Evolutionary conservation across 345 rosid genomes (phyloP).

Genomic region (Euphorbia peplus): DNA sequence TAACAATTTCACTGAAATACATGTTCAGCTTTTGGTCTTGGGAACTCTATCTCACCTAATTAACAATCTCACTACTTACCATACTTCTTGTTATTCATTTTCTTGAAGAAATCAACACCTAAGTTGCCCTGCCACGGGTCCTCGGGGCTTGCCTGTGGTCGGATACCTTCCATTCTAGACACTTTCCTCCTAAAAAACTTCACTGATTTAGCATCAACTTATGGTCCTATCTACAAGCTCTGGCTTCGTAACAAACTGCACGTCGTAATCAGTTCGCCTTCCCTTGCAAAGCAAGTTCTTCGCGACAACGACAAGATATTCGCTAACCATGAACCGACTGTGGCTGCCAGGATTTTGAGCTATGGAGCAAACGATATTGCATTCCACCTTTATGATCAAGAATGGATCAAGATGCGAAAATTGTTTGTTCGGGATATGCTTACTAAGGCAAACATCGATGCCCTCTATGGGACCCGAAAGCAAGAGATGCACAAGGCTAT

Average conservation of each 20-base stretch:
- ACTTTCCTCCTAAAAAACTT: not conserved
- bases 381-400: constrained; percentile 20
- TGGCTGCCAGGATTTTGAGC: constrained; percentile 13
- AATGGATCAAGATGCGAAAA: constrained; percentile 34
- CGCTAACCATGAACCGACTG: constrained; percentile 32
- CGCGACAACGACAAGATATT: constrained; percentile 39
- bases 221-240: constrained; percentile 47
- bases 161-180: constrained; percentile 49
- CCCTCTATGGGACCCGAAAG: constrained; percentile 25
- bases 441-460: constrained; percentile 34
- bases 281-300: constrained; percentile 30
- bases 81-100: not conserved
- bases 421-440: constrained; percentile 36
- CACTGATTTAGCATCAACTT: constrained; percentile 22
- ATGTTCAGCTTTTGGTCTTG: not conserved
- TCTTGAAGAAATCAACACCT: not conserved
- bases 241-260: constrained; percentile 30
- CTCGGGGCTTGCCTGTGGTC: constrained; percentile 38
- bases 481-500: constrained; percentile 27
- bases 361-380: constrained; percentile 34
- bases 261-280: constrained; percentile 35
- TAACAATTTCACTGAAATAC: no score
- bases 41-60: no score
- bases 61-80: no score
- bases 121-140: constrained; percentile 39